Evolutionary conservation across 1,139 yeast species (phyloP), one percentile per base, ranked within the genome.

Genomic region (Sugiyamaella japonica): DNA sequence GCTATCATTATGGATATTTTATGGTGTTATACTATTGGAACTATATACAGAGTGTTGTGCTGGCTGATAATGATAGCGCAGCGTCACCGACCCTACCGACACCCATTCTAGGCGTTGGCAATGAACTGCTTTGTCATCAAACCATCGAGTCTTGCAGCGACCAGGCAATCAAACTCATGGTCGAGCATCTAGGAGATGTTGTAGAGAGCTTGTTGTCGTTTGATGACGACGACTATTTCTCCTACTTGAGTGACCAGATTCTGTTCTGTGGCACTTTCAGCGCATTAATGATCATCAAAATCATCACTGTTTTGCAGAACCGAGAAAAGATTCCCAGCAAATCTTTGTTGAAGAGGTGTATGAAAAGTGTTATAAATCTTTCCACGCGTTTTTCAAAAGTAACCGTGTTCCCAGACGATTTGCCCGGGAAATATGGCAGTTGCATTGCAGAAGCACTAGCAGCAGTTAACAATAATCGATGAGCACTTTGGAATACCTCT

Each of bases 171-270:
- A 55, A 62, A 32, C 56, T 62, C 37, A 64, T 67, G 69, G 57
- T 62, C 12, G 58, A 60, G 12, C 77, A 79, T 63, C 70, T 82
- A 1, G 69, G 72, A 50, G 73, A 73, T 50, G 75, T 82, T n/a
- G 69, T 83, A 3, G 75, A 73, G 42, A 68, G 73, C 9, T 65
- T 76, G 36, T 55, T 71, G 44, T 68, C 74, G 16, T 78, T 83
- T 43, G 78, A 76, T 36, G 82, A 81, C 64, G 85, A 81, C 63
- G 76, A 82, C 3, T 84, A 83, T 63, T 85, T 85, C 69, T 85
- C 88, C 2, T 83, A 83, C 63, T 74, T 85, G 31, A 81, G 86
- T 23, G 90, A 85, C 69, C 88, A 84, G 66, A 74, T 85, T 44
- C 88, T 83, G 62, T 78, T 83, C 59, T 77, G 79, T 55, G 79